These are phyloP conservation scores for Didymella glomerata DNA, from an alignment of 2,329 filamentous ascomycete genomes.

Conservation along the genomic window DNA sequence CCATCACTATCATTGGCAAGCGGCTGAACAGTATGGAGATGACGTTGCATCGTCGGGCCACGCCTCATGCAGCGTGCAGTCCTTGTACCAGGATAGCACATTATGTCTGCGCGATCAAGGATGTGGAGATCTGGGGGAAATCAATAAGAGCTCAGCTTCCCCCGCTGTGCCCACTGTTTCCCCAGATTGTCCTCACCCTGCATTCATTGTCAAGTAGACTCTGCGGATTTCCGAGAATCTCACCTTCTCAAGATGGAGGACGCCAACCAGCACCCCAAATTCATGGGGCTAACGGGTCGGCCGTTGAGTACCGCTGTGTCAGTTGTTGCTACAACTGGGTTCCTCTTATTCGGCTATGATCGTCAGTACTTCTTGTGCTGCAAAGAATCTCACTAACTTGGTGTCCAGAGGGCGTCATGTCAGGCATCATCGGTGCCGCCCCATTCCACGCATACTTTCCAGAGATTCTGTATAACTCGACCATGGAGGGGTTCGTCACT, in stretches of 20 bases:
- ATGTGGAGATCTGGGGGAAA: conserved; percentile 7
- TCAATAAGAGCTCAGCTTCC: conserved; percentile 8
- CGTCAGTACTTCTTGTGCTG: conserved; percentile 27
- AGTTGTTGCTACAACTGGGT: conserved; percentile 42
- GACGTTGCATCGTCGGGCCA: conserved; percentile 21
- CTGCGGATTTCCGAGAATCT: background rate
- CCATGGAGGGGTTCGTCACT: conserved; percentile 61
- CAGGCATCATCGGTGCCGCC: conserved; percentile 48
- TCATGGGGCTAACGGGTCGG: conserved; percentile 41
- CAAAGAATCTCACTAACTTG: background rate
- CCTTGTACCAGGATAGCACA: conserved; percentile 19
- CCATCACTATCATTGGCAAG: conserved; percentile 10
- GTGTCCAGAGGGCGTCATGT: conserved; percentile 48
- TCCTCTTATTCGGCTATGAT: conserved; percentile 46
- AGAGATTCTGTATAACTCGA: conserved; percentile 52
- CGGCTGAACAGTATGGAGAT: conserved; percentile 1
- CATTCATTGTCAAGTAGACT: background rate
- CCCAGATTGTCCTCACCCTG: background rate
- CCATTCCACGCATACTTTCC: conserved; percentile 52
- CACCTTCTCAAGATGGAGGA: conserved; percentile 24
- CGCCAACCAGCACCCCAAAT: conserved; percentile 32
- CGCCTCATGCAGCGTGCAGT: conserved; percentile 21
- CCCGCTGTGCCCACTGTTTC: background rate
- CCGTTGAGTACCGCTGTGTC: conserved; percentile 41
- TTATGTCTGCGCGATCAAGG: conserved; percentile 3